Evolutionary conservation across 1,284 basidiomycete species (phyloP), one percentile per base, ranked within the genome.

Genomic region (Tremellales sp.): DNA sequence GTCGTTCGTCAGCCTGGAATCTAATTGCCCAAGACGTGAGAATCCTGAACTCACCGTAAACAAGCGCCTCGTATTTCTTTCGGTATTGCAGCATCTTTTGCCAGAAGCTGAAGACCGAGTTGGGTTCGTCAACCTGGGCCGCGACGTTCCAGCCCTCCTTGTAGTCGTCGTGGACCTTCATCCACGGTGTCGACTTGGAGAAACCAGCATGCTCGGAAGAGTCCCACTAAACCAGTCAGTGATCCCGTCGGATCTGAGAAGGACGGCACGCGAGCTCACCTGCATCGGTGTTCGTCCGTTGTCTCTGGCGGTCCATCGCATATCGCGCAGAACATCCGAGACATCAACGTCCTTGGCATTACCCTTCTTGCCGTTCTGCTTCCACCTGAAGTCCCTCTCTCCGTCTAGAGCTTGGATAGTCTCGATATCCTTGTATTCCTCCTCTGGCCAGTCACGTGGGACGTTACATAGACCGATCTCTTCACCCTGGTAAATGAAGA

Each of bases 131-230:
- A 37, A 66, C 45, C 57, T 78, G 75, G 0, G 53, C 57, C 3
- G 58, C 72, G 23, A 74, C 68, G 56, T 78, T 78, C 65, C 73
- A 65, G n/a, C 51, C 49, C 7, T 73, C 59, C n/a, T 56, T 57
- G 64, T 82, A 85, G 58, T 87, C 84, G 43, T 86, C 84, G 61
- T 86, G 85, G 11, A 85, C 81, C 11, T 83, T 75, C 84, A 88
- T 88, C 86, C 85, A 89, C 0, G 86, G 84, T 10, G 71, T 78
- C 15, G 59, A 59, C n/a, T 79, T 80, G 0, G 80, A 78, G 70
- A 88, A 88, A 0, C 87, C 86, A 0, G 78, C 84, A 52, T 86
- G 77, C 12, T 73, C 47, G 0, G 75, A 75, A 3, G 74, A 57
- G 51, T 83, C 76, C 86, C 86, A 88, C 81, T 86, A 56, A 22